These are phyloP conservation scores for Trametes sanguinea DNA, from an alignment of 768 basidiomycete genomes.

Conservation along the genomic window DNA sequence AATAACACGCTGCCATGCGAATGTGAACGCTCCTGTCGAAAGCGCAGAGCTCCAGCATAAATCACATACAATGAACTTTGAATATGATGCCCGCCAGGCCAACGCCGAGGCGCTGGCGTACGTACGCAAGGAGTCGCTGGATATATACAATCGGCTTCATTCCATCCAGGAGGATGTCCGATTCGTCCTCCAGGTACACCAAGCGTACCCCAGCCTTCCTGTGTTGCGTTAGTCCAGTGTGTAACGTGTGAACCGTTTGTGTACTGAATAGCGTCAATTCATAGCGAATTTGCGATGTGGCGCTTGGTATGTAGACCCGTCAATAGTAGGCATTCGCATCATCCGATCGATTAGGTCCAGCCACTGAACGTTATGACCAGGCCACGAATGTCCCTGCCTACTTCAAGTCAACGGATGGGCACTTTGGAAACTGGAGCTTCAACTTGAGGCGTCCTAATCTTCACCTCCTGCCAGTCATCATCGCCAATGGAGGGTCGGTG, in stretches of 20 bases:
- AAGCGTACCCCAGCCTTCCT: conserved; percentile 51
- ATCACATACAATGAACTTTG: background rate
- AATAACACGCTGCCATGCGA: background rate
- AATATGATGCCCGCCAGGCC: conserved; percentile 5
- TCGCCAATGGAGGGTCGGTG: conserved; percentile 58
- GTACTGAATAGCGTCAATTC: background rate
- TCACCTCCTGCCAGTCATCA: conserved; percentile 64
- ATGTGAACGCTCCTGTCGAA: background rate
- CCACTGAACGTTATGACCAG: conserved; percentile 20
- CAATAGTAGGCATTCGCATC: conserved; percentile 45
- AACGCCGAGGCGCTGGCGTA: conserved; percentile 42
- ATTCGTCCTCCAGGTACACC: conserved; percentile 63
- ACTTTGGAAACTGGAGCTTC: conserved; percentile 83
- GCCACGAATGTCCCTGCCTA: conserved; percentile 54
- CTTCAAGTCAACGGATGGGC: conserved; percentile 93
- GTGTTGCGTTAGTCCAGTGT: conserved; percentile 50
- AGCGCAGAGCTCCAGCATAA: background rate
- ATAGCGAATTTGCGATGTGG: conserved; percentile 92
- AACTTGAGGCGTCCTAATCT: conserved; percentile 84
- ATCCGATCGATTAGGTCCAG: conserved; percentile 22
- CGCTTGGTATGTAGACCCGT: conserved; percentile 87
- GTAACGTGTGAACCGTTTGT: conserved; percentile 11
- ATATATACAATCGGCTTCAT: conserved; percentile 85
- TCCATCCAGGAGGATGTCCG: conserved; percentile 77
- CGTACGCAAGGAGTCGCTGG: conserved; percentile 68